Conservation (phyloP, 768 basidiomycete genomes). For the Amanita molliuscula region DNA sequence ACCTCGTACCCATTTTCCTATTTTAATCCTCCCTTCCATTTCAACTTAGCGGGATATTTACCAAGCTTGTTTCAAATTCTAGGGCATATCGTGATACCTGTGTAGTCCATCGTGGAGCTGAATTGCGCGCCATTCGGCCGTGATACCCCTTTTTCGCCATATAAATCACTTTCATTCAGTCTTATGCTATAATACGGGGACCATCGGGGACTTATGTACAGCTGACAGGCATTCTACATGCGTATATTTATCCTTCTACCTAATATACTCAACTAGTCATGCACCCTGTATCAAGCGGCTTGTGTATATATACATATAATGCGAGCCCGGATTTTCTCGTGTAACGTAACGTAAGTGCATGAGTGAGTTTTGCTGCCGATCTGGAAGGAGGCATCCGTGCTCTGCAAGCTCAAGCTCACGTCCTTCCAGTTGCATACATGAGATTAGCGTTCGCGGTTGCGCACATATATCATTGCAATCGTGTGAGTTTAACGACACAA, state of each 20-base stretch:
- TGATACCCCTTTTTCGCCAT: not conserved
- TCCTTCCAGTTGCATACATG: not conserved
- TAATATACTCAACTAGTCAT: not conserved
- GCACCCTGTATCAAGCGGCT: not conserved
- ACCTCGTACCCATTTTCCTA: not conserved
- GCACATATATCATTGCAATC: not conserved
- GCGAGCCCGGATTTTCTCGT: not conserved
- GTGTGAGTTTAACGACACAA: not conserved
- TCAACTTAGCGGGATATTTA: not conserved
- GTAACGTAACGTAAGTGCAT: not conserved
- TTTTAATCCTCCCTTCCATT: not conserved
- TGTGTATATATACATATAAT: not conserved
- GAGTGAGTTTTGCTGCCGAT: not conserved
- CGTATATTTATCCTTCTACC: not conserved
- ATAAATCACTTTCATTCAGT: not conserved
- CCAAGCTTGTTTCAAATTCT: not conserved
- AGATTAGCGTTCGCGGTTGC: not conserved
- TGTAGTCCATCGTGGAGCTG: not conserved
- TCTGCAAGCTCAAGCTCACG: not conserved
- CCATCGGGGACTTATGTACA: not conserved
- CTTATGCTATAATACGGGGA: not conserved
- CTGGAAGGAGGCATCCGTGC: not conserved
- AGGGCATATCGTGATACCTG: constrained; percentile 1
- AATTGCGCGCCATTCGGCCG: not conserved
- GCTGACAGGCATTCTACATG: not conserved